These are phyloP conservation scores for Breviolum minutum DNA, from an alignment of 73 alveolate species.

Conservation along the genomic window DNA sequence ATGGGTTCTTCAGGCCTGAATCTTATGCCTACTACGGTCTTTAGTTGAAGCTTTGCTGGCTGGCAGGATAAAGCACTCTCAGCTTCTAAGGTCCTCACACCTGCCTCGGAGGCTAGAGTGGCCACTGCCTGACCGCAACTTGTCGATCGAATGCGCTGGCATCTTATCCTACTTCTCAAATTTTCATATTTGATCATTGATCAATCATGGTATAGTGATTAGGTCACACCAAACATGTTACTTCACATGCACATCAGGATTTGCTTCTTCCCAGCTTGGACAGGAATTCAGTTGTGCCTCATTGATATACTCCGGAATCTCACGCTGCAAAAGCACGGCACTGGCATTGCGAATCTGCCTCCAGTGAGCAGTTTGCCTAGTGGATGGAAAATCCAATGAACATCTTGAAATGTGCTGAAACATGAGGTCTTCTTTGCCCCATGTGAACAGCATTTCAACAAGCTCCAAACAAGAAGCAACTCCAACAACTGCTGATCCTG, in stretches of 20 bases:
- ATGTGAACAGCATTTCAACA: no score
- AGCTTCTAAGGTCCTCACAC: background rate
- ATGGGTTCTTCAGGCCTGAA: no score
- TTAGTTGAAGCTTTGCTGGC: no score
- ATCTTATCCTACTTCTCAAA: background rate
- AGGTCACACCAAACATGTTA: no score
- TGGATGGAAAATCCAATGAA: background rate
- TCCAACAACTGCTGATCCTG: no score
- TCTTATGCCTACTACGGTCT: no score
- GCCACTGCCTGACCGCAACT: conserved; percentile 1
- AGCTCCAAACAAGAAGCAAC: no score
- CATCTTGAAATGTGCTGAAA: no score
- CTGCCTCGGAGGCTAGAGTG: conserved; percentile 20
- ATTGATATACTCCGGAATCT: conserved; percentile 89
- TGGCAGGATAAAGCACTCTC: background rate
- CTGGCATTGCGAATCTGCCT: conserved; percentile 76
- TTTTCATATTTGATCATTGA: background rate
- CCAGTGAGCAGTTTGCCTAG: background rate
- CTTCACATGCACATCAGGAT: no score
- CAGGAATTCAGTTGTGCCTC: conserved; percentile 11
- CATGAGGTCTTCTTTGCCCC: no score
- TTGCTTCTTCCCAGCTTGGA: no score
- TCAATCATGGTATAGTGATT: background rate
- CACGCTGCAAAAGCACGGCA: conserved; percentile 87
- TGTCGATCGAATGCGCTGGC: background rate